A percentile compares a stretch with the other conserved stretches of the same genome.
phyloP scores from a whole-genome alignment of 2,329 filamentous ascomycete genomes.

The Macrophomina pseudophaseolina region DNA sequence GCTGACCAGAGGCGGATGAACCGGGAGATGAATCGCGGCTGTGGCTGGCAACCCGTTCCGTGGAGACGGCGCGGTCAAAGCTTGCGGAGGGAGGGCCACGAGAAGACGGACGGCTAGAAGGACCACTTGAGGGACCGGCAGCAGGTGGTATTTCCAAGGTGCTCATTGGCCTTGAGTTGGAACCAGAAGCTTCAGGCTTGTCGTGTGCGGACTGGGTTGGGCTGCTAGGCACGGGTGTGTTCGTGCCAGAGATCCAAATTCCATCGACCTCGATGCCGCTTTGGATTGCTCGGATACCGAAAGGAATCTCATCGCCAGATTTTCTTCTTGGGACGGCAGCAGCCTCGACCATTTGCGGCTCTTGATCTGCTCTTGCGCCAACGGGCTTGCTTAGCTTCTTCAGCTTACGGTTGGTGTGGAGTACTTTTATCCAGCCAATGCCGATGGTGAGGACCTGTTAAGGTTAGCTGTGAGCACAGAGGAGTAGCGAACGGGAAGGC shows the following conservation, averaged over 20 bases:
- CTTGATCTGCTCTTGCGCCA: constrained; percentile 48
- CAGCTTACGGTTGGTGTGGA: constrained; percentile 48
- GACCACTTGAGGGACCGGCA: constrained; percentile 36
- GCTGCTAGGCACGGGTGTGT: constrained; percentile 48
- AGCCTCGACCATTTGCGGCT: constrained; percentile 68
- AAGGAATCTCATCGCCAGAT: constrained; percentile 72
- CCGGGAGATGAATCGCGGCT: constrained; percentile 34
- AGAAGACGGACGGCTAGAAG: constrained; percentile 43
- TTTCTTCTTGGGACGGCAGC: constrained; percentile 30
- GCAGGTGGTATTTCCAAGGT: not conserved
- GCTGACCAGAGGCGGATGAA: constrained; percentile 11
- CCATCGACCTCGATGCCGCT: constrained; percentile 83
- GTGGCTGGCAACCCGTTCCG: constrained; percentile 40
- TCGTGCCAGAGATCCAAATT: constrained; percentile 62
- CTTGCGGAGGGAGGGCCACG: constrained; percentile 39
- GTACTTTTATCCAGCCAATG: constrained; percentile 70
- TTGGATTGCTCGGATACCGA: constrained; percentile 84
- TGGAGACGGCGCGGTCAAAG: constrained; percentile 46
- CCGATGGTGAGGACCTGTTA: constrained; percentile 66
- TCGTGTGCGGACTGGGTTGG: constrained; percentile 30
- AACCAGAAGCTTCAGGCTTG: constrained; percentile 17
- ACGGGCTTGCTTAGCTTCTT: constrained; percentile 49
- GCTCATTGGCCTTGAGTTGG: constrained; percentile 14
- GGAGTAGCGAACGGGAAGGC: constrained; percentile 1
- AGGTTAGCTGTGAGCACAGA: constrained; percentile 35